Conservation (phyloP, 805 yeast species). For the Yamadazyma paraphyllophila region DNA sequence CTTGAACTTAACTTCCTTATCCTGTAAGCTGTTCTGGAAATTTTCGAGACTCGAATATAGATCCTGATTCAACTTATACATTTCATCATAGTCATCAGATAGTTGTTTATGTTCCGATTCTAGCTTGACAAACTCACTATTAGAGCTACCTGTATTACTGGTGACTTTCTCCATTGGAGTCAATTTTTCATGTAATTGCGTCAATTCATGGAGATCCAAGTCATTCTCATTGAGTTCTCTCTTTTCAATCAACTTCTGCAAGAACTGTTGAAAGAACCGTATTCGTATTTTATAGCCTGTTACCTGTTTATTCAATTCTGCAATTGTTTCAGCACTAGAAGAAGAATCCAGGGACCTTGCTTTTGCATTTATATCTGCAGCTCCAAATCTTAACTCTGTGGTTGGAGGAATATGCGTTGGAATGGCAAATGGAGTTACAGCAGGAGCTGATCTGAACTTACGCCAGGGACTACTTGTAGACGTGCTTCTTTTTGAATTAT, state of each 20-base stretch:
- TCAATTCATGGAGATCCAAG: conserved; percentile 10
- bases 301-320: conserved; percentile 32
- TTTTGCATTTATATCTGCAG: neutral
- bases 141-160: neutral
- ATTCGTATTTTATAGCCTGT: conserved; percentile 39
- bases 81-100: conserved; percentile 31
- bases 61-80: conserved; percentile 36
- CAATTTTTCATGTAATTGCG: conserved; percentile 7
- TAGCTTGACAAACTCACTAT: conserved; percentile 16
- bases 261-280: conserved; percentile 38
- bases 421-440: neutral
- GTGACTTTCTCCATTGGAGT: conserved; percentile 2
- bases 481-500: conserved; percentile 9
- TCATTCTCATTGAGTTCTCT: conserved; percentile 7
- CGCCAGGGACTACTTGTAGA: conserved; percentile 21
- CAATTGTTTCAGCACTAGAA: conserved; percentile 20
- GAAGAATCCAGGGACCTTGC: conserved; percentile 14
- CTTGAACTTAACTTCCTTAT: conserved; percentile 23
- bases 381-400: conserved; percentile 2
- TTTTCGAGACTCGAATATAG: conserved; percentile 34
- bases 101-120: conserved; percentile 21
- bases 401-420: conserved; percentile 8
- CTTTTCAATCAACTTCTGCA: conserved; percentile 34
- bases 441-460: conserved; percentile 19
- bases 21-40: conserved; percentile 30